Base-by-base conservation (phyloP, 768 basidiomycete species). In the Rhodotorula graminis region DNA sequence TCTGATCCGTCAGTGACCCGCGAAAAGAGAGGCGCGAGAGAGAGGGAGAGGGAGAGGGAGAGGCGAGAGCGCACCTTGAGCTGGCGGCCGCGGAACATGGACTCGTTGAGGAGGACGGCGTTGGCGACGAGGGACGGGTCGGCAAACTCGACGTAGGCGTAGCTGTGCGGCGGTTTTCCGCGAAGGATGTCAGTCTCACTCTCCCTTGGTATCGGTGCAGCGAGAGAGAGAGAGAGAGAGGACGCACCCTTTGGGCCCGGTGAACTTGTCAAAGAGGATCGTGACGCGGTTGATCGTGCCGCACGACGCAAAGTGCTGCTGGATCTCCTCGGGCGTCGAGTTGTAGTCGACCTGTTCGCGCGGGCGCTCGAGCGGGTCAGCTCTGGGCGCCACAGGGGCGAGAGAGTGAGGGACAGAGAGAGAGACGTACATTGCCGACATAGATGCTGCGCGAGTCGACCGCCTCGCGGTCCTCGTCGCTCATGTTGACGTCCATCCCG, bases 261-360 rank as follows among this genome's bases (percentile, higher is more conserved):
- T 98, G 82, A 95, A 98, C 84, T 98, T 98, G 86, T 99, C 96
- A 82, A 95, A 98, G 42, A 99, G 88, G 79, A 99, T 99, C 1
- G 96, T 99, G 56, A 99, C 93, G 78, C 96, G 88, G 83, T 99
- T 99, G 82, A 99, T 99, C 25, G 91, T 92, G 12, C 96, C 96
- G 80, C 94, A 98, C 25, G 94, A 89, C 80, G 93, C 91, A 83
- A 99, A 99, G 81, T 98, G 95, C 27, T 85, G 88, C 83, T 98
- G 96, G 62, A 99, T 93, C 81, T 99, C 96, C 82, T 98, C 96
- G 27, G 96, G 96, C 25, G 96, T 96, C 19, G 95, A 90, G 65
- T 88, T 86, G 81, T 98, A 99, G 84, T 99, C 96, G 69, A 99
- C 96, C 96, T 99, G 72, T 40, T n/a, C 37, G 37, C 4, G 37